These are phyloP conservation scores for Lathyrus tuberosus DNA, from an alignment of 306 rosid genomes.

Conservation along the genomic window DNA sequence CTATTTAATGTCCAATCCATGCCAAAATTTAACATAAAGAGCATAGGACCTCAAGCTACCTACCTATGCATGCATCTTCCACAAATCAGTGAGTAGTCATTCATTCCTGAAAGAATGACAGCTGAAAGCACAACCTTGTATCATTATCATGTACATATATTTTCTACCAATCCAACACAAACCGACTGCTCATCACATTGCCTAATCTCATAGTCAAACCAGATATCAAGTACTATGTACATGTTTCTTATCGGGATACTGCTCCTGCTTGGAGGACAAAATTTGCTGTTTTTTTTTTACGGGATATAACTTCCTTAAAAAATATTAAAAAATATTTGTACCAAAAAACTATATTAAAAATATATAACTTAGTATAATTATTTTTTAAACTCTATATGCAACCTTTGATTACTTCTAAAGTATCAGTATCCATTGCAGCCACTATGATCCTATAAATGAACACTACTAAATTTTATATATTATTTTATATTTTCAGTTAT, in stretches of 20 bases:
- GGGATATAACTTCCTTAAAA: too few species aligned
- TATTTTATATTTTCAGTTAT: too few species aligned
- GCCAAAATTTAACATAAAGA: constrained; percentile 7
- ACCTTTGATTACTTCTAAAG: too few species aligned
- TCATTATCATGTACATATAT: constrained; percentile 26
- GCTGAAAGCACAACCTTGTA: constrained; percentile 47
- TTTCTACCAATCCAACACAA: constrained; percentile 21
- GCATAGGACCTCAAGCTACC: constrained; percentile 45
- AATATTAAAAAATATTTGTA: too few species aligned
- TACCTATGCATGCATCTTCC: constrained; percentile 36
- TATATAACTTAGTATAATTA: too few species aligned
- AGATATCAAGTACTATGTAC: constrained; percentile 24
- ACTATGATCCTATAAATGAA: too few species aligned
- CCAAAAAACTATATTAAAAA: too few species aligned
- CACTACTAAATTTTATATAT: too few species aligned
- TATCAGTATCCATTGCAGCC: too few species aligned
- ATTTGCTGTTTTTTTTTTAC: neutral
- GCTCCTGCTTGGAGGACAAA: neutral
- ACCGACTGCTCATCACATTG: constrained; percentile 6
- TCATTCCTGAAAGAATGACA: constrained; percentile 41
- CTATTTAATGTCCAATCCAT: constrained; percentile 35
- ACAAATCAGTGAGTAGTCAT: constrained; percentile 46
- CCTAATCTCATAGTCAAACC: constrained; percentile 32
- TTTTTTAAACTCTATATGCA: too few species aligned
- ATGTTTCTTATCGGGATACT: neutral